A percentile compares a stretch with the other conserved stretches of the same genome.
Evolutionary conservation across 768 basidiomycete species (phyloP).

Genomic region (Fibroporia radiculosa): DNA sequence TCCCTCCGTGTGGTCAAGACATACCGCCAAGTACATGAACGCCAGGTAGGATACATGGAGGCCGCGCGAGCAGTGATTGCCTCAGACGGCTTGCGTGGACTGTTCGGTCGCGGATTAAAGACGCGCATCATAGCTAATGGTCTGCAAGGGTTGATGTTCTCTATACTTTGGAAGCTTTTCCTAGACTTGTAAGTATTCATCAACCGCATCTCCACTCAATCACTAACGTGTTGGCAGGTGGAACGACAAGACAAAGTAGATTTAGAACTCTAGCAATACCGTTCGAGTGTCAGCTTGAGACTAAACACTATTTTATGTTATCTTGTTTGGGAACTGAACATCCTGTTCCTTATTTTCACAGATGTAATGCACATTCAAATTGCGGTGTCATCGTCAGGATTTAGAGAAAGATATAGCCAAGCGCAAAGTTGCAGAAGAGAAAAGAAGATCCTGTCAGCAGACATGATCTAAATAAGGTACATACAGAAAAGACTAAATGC

Average conservation of each 20-base stretch:
- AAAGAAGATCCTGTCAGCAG: no score
- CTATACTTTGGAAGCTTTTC: conserved; percentile 86
- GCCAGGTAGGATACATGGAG: conserved; percentile 68
- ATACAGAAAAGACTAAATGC: no score
- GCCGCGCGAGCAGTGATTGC: conserved; percentile 74
- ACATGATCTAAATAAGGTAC: no score
- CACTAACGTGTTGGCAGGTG: conserved; percentile 7
- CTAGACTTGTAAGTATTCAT: conserved; percentile 65
- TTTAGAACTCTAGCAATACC: no score
- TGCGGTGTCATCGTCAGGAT: no score
- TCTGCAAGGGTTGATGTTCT: conserved; percentile 86
- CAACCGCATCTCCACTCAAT: background rate
- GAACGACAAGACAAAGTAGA: conserved; percentile 16
- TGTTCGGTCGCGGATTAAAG: conserved; percentile 86
- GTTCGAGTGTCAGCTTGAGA: no score
- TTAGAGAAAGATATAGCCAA: no score
- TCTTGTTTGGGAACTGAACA: no score
- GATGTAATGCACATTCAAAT: no score
- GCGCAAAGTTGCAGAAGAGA: no score
- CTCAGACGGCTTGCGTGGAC: conserved; percentile 65
- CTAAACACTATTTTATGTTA: no score
- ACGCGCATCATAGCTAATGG: conserved; percentile 89
- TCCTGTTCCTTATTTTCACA: no score
- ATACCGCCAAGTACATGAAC: conserved; percentile 85
- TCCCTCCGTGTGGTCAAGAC: conserved; percentile 92